Percentiles rank a stretch among this genome's conserved stretches.
These are phyloP conservation scores for Delonix regia DNA, from an alignment of 306 rosid species.

Conservation along the genomic window DNA sequence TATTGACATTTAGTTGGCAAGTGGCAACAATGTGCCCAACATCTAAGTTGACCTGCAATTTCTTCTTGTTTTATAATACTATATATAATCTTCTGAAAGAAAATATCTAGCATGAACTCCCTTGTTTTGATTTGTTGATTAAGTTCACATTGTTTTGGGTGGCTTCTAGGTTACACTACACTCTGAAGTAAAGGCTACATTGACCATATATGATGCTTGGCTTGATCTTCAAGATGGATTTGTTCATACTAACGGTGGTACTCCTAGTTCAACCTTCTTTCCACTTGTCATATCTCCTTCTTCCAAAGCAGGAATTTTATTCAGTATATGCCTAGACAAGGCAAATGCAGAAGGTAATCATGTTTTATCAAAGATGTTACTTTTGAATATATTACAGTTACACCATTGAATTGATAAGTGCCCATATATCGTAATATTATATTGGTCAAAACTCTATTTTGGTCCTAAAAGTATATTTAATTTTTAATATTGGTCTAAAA, in stretches of 20 bases:
- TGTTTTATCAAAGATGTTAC: conserved; percentile 26
- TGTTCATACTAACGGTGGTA: conserved; percentile 76
- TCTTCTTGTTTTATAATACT: conserved; percentile 26
- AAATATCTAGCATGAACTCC: conserved; percentile 22
- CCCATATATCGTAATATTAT: conserved; percentile 13
- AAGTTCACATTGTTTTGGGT: conserved; percentile 36
- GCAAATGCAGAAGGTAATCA: conserved; percentile 65
- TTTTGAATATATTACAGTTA: conserved; percentile 23
- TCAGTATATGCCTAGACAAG: conserved; percentile 81
- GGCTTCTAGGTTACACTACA: conserved; percentile 82
- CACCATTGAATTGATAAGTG: conserved; percentile 27
- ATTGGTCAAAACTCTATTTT: too few relatives aligned
- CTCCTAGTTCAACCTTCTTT: conserved; percentile 77
- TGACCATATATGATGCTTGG: conserved; percentile 88
- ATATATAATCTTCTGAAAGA: background rate
- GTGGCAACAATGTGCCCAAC: conserved; percentile 17
- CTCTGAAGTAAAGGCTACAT: conserved; percentile 90
- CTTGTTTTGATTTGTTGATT: conserved; percentile 29
- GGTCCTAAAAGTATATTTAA: too few relatives aligned
- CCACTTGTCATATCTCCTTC: conserved; percentile 83
- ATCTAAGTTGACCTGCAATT: conserved; percentile 22
- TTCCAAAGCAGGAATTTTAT: conserved; percentile 87
- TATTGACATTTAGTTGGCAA: conserved; percentile 29
- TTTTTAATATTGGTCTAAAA: too few relatives aligned
- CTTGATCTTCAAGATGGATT: conserved; percentile 98